Evolutionary conservation across 2,329 filamentous ascomycete species (phyloP).

Genomic region (Stachybotrys elegans): DNA sequence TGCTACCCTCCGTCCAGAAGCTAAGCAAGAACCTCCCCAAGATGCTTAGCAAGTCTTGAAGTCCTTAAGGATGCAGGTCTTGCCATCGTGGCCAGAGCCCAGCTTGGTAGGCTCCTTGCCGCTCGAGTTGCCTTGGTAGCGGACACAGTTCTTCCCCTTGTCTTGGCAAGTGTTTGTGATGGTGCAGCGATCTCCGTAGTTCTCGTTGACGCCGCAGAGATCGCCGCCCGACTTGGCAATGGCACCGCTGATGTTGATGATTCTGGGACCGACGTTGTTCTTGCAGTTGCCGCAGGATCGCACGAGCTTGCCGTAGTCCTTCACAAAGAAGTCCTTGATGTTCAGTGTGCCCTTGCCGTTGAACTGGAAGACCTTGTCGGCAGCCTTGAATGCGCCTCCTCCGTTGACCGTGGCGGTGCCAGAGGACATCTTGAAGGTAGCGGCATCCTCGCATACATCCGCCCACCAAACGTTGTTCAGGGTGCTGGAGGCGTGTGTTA

Average conservation of each 20-base stretch:
- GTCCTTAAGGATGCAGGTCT: background rate
- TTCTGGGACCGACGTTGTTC: constrained; percentile 4
- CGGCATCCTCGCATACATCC: constrained; percentile 3
- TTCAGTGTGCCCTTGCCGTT: constrained; percentile 3
- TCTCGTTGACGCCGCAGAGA: constrained; percentile 2
- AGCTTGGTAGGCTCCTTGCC: constrained; percentile 2
- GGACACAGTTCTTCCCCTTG: background rate
- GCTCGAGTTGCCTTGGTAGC: constrained; percentile 1
- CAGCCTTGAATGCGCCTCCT: constrained; percentile 1
- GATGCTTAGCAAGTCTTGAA: constrained; percentile 1
- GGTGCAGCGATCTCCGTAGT: constrained; percentile 1
- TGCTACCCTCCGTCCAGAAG: too few relatives aligned
- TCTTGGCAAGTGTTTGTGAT: constrained; percentile 2
- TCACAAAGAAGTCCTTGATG: constrained; percentile 6
- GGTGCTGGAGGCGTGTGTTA: background rate
- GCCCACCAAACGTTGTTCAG: constrained; percentile 4
- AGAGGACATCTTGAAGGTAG: constrained; percentile 3
- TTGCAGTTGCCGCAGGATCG: constrained; percentile 51
- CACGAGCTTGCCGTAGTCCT: constrained; percentile 43
- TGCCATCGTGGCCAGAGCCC: constrained; percentile 2
- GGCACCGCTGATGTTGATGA: constrained; percentile 3
- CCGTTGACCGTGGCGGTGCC: constrained; percentile 3
- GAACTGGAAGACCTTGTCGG: constrained; percentile 4
- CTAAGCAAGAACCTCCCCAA: too few relatives aligned
- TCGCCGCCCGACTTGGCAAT: constrained; percentile 3